Evolutionary conservation across 352 stramenopile genomes (phyloP), one percentile per base, ranked within the genome.

Genomic region (Pythium diclinum): DNA sequence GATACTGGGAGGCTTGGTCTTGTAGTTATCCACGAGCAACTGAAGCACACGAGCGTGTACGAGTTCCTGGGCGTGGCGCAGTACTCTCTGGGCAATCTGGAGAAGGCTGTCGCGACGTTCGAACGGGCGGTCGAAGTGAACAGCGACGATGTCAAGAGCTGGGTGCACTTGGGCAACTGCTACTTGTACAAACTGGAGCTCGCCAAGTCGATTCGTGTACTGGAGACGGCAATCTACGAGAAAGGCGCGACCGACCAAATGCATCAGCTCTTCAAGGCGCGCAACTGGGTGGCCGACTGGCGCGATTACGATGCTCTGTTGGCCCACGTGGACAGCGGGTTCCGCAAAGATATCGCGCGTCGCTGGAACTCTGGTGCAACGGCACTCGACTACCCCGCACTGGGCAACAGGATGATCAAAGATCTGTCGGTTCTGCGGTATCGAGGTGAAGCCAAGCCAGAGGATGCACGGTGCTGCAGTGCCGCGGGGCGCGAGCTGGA

Each of bases 201-300:
- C 30, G 42, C 57, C 0, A 65, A 87, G 38, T 81, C 85, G 1
- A 75, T 76, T 0, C 38, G 23, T 4, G 81, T 74, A 28, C 73
- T 91, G 19, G 77, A 88, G 49, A 61, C 83, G 17, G 85, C 73
- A 0, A 69, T 89, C 30, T 34, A 78, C 14, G 47, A 78, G 32
- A 80, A 88, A 36, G 71, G 74, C 0, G 68, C 72, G 14, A 60
- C 48, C 9, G 36, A 61, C 6, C 69, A 83, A 23, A 51, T 76
- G 40, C 73, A 85, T 48, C 61, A 72, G 4, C 65, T 94, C 3
- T 77, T 87, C 47, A 92, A 92, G 53, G 74, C 77, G 13, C 72
- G 79, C 7, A 88, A 82, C 49, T 92, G 81, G 85, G 75, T 92
- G 59, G 78, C 81, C 8, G 67, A 77, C 61, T 94, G 85, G 85